These are phyloP conservation scores for Lathyrus aphaca DNA, from an alignment of 306 rosid genomes.

Conservation along the genomic window DNA sequence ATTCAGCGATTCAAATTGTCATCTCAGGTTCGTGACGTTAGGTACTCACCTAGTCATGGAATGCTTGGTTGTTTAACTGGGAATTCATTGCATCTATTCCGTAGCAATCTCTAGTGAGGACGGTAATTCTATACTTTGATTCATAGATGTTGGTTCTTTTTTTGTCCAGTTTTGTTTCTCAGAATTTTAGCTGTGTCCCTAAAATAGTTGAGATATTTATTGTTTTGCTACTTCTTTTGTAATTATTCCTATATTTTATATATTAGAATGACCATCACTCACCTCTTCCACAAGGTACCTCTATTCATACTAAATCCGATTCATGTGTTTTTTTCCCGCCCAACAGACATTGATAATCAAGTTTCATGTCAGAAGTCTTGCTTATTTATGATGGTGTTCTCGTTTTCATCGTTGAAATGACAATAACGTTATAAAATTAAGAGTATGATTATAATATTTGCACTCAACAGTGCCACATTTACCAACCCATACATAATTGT, in stretches of 20 bases:
- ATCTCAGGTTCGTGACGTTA: slow-evolving; percentile 64
- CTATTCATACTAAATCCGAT: too few relatives aligned
- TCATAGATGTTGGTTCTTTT: not conserved
- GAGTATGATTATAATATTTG: slow-evolving; percentile 30
- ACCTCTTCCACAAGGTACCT: too few relatives aligned
- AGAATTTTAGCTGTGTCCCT: slow-evolving; percentile 23
- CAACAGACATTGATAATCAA: slow-evolving; percentile 6
- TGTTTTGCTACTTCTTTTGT: slow-evolving; percentile 1
- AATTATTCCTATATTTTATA: not conserved
- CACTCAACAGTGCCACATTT: slow-evolving; percentile 35
- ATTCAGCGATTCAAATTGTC: slow-evolving; percentile 57
- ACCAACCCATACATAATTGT: slow-evolving; percentile 26
- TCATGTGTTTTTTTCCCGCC: not conserved
- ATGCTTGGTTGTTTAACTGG: slow-evolving; percentile 68
- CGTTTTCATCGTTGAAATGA: slow-evolving; percentile 38
- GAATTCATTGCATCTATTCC: slow-evolving; percentile 64
- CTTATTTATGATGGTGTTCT: slow-evolving; percentile 1
- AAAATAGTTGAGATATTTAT: slow-evolving; percentile 19
- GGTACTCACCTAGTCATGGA: slow-evolving; percentile 60
- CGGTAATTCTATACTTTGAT: slow-evolving; percentile 30
- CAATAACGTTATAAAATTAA: slow-evolving; percentile 32
- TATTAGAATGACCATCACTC: not conserved
- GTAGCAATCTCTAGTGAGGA: slow-evolving; percentile 43
- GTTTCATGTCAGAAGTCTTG: not conserved
- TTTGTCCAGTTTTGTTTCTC: not conserved